Evolutionary conservation across 2,329 filamentous ascomycete species (phyloP).

Genomic region (Aspergillus sergii): DNA sequence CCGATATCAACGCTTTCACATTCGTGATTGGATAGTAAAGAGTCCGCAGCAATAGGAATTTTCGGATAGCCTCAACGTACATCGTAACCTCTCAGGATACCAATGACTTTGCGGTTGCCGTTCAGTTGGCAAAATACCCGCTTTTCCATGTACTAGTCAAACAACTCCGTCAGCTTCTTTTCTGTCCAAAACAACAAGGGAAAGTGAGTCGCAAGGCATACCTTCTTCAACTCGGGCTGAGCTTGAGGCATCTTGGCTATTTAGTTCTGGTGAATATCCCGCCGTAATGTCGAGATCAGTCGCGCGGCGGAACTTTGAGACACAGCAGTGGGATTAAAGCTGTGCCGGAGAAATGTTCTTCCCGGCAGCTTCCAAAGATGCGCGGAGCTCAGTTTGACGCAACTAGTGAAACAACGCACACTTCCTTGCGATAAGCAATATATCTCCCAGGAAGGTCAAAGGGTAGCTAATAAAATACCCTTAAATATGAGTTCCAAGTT

Average conservation of each 20-base stretch:
- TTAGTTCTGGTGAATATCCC: conserved; percentile 24
- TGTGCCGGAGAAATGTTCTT: conserved; percentile 39
- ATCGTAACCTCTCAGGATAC: conserved; percentile 92
- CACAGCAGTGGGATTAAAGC: conserved; percentile 27
- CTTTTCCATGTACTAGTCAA: conserved; percentile 92
- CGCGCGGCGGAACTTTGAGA: conserved; percentile 32
- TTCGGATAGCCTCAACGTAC: conserved; percentile 55
- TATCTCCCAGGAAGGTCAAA: not conserved
- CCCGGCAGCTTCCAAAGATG: conserved; percentile 29
- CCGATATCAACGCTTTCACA: not conserved
- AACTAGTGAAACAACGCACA: not conserved
- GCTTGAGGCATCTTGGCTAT: conserved; percentile 85
- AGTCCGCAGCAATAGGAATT: not conserved
- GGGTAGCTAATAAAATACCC: not conserved
- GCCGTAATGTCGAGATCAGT: conserved; percentile 26
- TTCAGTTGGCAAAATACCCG: conserved; percentile 96
- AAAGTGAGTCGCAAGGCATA: conserved; percentile 42
- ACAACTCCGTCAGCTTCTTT: conserved; percentile 20
- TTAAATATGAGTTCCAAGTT: conserved; percentile 60
- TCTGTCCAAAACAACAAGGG: conserved; percentile 1
- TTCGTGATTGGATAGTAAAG: not conserved
- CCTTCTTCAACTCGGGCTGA: conserved; percentile 98
- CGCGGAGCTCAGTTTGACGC: not conserved
- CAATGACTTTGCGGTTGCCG: conserved; percentile 95
- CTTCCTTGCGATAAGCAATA: conserved; percentile 3